Conservation (phyloP, 1,284 basidiomycete species). For the Puccinia horiana region DNA sequence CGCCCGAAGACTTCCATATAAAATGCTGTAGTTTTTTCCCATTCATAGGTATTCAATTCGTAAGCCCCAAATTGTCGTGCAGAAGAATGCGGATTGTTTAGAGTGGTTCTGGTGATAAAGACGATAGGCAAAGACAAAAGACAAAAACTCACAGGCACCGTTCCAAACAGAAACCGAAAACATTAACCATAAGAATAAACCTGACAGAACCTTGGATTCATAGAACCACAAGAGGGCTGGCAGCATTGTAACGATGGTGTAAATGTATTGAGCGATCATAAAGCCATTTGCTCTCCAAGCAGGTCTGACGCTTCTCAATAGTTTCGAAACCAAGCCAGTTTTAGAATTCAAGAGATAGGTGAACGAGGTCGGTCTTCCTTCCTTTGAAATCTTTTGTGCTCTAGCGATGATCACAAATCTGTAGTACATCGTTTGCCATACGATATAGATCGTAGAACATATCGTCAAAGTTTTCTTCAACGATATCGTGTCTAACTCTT, state of each 20-base stretch:
- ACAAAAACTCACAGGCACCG: slow-evolving; percentile 52
- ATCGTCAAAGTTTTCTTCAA: not conserved
- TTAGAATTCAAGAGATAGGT: slow-evolving; percentile 56
- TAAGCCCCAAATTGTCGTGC: slow-evolving; percentile 10
- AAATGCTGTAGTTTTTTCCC: slow-evolving; percentile 26
- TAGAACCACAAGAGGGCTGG: slow-evolving; percentile 54
- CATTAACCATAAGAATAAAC: slow-evolving; percentile 53
- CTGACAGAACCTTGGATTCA: slow-evolving; percentile 54
- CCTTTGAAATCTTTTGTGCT: slow-evolving; percentile 56
- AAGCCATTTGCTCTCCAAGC: slow-evolving; percentile 33
- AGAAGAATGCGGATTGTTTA: not conserved
- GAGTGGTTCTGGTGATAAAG: not conserved
- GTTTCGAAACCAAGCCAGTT: slow-evolving; percentile 50
- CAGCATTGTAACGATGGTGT: slow-evolving; percentile 56
- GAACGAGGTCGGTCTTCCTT: slow-evolving; percentile 56
- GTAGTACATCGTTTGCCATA: slow-evolving; percentile 57
- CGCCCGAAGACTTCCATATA: slow-evolving; percentile 54
- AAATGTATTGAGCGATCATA: slow-evolving; percentile 48
- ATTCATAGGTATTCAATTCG: not conserved
- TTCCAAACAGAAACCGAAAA: slow-evolving; percentile 57
- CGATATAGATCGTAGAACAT: slow-evolving; percentile 50
- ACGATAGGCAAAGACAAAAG: not conserved
- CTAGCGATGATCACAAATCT: slow-evolving; percentile 55
- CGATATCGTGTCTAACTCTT: slow-evolving; percentile 34
- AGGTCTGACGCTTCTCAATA: not conserved